phyloP scores from a whole-genome alignment of 495 filamentous ascomycete genomes.

The Aspergillus bridgeri region DNA sequence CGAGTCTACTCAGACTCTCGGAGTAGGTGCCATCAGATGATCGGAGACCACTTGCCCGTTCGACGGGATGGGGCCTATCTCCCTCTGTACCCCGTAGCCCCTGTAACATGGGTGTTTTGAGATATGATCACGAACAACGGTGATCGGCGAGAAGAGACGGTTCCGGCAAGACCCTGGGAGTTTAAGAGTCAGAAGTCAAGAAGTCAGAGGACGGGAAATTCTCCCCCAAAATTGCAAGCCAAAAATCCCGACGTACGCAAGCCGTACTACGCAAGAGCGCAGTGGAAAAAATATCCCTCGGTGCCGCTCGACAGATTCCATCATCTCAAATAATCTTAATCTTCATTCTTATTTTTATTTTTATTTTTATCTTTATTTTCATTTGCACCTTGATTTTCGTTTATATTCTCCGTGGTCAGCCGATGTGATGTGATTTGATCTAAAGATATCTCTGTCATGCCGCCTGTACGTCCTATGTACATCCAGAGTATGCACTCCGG shows the following conservation, averaged over 20 bases:
- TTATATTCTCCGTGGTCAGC: background rate
- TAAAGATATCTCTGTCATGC: background rate
- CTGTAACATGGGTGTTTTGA: background rate
- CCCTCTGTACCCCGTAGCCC: too few relatives aligned
- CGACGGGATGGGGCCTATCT: background rate
- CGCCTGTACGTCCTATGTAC: background rate
- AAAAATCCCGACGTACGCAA: background rate
- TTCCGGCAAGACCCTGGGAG: background rate
- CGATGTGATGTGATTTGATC: background rate
- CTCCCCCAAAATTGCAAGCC: too few relatives aligned
- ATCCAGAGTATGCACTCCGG: conserved; percentile 5
- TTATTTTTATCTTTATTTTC: background rate
- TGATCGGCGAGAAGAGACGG: background rate
- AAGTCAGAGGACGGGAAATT: too few relatives aligned
- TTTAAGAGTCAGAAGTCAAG: background rate
- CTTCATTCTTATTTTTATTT: background rate
- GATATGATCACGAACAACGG: background rate
- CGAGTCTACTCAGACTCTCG: too few relatives aligned
- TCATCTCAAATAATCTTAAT: background rate
- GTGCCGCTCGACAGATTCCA: background rate
- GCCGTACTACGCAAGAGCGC: background rate
- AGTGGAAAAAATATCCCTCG: background rate
- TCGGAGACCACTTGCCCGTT: background rate
- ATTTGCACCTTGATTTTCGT: background rate
- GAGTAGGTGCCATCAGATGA: background rate